Evolutionary conservation across 2,329 filamentous ascomycete species (phyloP), one percentile per base, ranked within the genome.

Genomic region (Elsinoe fawcettii): DNA sequence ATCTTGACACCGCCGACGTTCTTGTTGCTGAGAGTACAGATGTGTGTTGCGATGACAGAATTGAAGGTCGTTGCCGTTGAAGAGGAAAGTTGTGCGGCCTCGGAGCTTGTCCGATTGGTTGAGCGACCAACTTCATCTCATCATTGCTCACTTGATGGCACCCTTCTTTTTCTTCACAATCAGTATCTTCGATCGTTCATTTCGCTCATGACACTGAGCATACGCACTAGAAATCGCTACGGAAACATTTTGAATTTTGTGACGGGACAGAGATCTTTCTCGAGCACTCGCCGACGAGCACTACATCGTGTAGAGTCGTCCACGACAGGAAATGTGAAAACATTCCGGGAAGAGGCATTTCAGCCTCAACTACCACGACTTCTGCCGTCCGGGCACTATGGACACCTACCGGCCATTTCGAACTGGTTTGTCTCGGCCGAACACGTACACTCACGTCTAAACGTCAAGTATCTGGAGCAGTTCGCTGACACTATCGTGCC

Each of bases 321-420:
- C 2, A 43, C 59, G 12, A 62, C 67, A 58, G 61, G 60, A 43
- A 60, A 61, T n/a, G 46, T 71, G 32, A 63, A 66, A 14, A 66
- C 63, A 12, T 87, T 88, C 65, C 77, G 75, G 23, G 62, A 74
- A n/a, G 62, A 70, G 34, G 82, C 77, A 34, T 83, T 86, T 64
- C 60, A 66, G 1, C 73, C 78, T 1, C 75, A 79, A 47, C 70
- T 67, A 16, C 85, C 85, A 1, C 68, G 76, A 8, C 67, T 84
- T 16, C 71, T 83, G 5, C 75, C 74, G n/a, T 67, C 70, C 30
- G 65, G 67, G 5, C 64, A 67, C 2, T 79, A 79, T 51, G 61
- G 62, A 23, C 51, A 70, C 8, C 65, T 85, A 1, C 81, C 82
- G 0, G 83, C 83, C 1, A 69, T 76, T 18, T 65, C 64, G 3